Conservation (phyloP, 2,329 filamentous ascomycete species). For the Juglanconis oblonga region DNA sequence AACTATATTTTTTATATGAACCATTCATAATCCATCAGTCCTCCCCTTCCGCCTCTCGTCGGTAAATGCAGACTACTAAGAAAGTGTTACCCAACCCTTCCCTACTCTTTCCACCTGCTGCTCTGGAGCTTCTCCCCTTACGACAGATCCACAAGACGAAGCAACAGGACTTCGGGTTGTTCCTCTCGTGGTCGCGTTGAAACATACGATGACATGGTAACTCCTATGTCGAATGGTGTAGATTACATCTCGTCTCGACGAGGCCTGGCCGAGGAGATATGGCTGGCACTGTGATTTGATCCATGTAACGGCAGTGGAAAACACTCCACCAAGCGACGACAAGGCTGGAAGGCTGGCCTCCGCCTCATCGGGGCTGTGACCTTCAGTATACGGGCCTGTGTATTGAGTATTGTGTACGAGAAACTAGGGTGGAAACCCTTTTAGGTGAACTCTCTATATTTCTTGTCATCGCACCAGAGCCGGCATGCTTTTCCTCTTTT, state of each 20-base stretch:
- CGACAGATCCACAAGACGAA: not conserved
- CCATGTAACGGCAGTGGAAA: not conserved
- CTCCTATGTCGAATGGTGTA: not conserved
- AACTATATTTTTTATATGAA: no score
- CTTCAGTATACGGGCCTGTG: no score
- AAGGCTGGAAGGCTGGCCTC: no score
- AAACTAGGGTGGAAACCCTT: not conserved
- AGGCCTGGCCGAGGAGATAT: not conserved
- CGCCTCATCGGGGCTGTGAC: no score
- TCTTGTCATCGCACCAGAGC: constrained; percentile 4
- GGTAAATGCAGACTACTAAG: not conserved
- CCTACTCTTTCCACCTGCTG: not conserved
- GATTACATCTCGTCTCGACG: not conserved
- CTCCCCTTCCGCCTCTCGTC: no score
- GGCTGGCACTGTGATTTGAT: not conserved
- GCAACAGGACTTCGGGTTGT: not conserved
- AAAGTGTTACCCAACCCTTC: not conserved
- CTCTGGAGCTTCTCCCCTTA: not conserved
- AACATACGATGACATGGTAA: not conserved
- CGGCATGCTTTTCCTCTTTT: constrained; percentile 9
- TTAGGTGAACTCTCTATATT: not conserved
- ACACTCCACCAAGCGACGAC: no score
- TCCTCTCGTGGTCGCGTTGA: not conserved
- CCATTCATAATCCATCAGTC: no score
- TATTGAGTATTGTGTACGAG: no score